Evolutionary conservation across 192 early-diverging fungal genomes (phyloP).

Genomic region (Chytriomyces sp.): DNA sequence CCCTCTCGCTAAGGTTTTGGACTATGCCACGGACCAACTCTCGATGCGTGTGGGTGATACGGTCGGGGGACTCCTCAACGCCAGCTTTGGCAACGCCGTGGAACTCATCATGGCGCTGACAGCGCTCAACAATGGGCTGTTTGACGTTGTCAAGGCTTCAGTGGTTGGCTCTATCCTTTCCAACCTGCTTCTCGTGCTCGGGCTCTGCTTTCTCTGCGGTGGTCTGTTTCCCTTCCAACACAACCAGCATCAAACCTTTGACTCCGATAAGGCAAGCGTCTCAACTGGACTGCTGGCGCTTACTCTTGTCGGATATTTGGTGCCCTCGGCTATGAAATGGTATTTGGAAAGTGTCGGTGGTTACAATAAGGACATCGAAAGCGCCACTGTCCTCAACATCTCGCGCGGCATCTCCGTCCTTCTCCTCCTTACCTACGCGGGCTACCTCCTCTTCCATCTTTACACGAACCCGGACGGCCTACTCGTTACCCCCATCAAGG

Average conservation of each 20-base stretch:
- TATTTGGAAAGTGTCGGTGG: background rate
- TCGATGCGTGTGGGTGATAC: slow-evolving; percentile 24
- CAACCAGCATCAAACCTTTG: slow-evolving; percentile 56
- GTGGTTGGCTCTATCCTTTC: slow-evolving; percentile 88
- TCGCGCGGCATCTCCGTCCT: slow-evolving; percentile 70
- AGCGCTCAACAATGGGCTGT: slow-evolving; percentile 75
- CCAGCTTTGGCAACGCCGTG: slow-evolving; percentile 83
- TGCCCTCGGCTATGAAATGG: slow-evolving; percentile 12
- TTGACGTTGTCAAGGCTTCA: slow-evolving; percentile 87
- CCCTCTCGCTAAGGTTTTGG: slow-evolving; percentile 85
- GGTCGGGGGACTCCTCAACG: slow-evolving; percentile 83
- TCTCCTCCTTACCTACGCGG: slow-evolving; percentile 67
- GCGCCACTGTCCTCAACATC: slow-evolving; percentile 37
- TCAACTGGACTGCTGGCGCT: slow-evolving; percentile 20
- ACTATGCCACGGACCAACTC: slow-evolving; percentile 82
- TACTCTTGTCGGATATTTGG: slow-evolving; percentile 28
- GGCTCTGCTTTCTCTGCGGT: slow-evolving; percentile 83
- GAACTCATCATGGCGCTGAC: slow-evolving; percentile 75
- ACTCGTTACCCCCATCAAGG: slow-evolving; percentile 4
- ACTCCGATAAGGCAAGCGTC: slow-evolving; percentile 26
- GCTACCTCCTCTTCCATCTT: background rate
- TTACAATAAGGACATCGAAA: background rate
- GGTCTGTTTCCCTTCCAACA: slow-evolving; percentile 67
- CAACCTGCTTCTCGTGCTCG: slow-evolving; percentile 84
- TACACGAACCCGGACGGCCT: slow-evolving; percentile 17